Percentiles rank a stretch among this genome's conserved stretches.
Conservation (phyloP, 345 rosid genomes). For the Gossypium arboreum region DNA sequence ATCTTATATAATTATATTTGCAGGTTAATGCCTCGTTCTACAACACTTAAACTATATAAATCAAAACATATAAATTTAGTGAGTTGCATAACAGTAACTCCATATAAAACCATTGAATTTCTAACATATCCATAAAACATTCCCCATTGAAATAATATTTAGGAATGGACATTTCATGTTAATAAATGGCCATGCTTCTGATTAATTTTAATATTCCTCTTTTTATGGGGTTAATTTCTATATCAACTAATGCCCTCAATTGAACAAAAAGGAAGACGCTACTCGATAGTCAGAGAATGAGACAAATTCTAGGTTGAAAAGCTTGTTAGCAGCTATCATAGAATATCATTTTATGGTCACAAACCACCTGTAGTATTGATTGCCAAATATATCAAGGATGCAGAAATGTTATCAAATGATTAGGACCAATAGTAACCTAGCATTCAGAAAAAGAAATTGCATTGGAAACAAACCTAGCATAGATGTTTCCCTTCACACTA, state of each 20-base stretch:
- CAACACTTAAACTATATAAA: not conserved
- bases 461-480: conserved; percentile 49
- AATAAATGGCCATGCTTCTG: not conserved
- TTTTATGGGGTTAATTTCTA: not conserved
- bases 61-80: not conserved
- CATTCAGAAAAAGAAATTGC: not conserved
- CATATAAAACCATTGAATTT: not conserved
- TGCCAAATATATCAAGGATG: not conserved
- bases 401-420: not conserved
- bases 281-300: not conserved
- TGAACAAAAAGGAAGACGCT: not conserved
- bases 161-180: not conserved
- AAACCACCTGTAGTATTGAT: not conserved
- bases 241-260: not conserved
- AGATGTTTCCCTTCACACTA: conserved; percentile 66
- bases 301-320: not conserved
- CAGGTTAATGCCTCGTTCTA: not conserved
- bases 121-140: not conserved
- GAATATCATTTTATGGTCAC: not conserved
- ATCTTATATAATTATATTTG: not conserved
- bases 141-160: not conserved
- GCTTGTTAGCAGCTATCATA: not conserved
- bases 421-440: not conserved
- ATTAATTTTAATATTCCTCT: not conserved
- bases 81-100: not conserved